Percentiles rank a stretch among this genome's conserved stretches.
Conservation (phyloP, 2,329 filamentous ascomycete species). For the Aspergillus fijiensis region DNA sequence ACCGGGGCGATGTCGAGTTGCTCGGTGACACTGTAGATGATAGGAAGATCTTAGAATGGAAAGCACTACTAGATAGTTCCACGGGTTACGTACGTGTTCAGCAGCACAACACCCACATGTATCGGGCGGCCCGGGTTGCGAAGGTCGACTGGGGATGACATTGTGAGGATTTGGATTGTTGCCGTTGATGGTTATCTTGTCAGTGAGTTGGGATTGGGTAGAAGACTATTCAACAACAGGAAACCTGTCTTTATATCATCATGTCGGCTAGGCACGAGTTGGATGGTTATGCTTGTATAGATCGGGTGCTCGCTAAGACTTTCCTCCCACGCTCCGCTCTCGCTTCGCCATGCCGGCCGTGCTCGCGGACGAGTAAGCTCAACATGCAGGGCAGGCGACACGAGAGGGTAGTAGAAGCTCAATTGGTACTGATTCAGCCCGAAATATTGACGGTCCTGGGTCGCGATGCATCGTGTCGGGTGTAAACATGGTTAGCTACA, state of each 20-base stretch:
- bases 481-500: too few species aligned
- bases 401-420: too few species aligned
- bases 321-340: constrained; percentile 4
- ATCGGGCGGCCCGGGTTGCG: constrained; percentile 3
- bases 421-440: too few species aligned
- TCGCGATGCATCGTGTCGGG: too few species aligned
- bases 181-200: neutral
- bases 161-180: neutral
- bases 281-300: neutral
- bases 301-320: neutral
- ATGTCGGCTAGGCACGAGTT: neutral
- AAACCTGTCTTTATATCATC: neutral
- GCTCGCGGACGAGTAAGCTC: neutral
- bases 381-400: too few species aligned
- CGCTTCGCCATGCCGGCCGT: constrained; percentile 4
- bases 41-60: neutral
- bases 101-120: constrained; percentile 1
- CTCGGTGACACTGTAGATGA: neutral
- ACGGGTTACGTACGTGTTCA: neutral
- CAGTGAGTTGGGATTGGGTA: neutral
- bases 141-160: neutral
- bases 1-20: constrained; percentile 2
- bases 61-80: neutral
- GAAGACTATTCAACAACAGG: too few species aligned
- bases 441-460: too few species aligned